phyloP scores from a whole-genome alignment of 208 protist species.

The Kentomonas sorsogonicus region DNA sequence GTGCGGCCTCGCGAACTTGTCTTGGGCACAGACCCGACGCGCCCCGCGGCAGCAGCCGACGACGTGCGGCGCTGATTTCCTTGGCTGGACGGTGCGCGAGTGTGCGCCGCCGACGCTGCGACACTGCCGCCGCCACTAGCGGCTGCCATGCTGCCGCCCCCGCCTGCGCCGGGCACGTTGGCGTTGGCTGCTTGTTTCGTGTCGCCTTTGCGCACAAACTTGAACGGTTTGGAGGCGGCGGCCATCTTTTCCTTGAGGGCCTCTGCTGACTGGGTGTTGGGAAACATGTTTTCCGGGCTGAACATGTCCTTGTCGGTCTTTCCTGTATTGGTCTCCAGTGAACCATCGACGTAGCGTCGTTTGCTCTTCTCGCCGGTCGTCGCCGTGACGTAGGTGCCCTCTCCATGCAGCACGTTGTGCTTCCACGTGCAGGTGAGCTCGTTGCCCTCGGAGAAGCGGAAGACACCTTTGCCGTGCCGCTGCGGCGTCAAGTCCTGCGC shows the following conservation, averaged over 20 bases:
- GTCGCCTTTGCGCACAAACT: conserved; percentile 45
- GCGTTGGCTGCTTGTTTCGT: conserved; percentile 17
- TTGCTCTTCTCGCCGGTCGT: conserved; percentile 32
- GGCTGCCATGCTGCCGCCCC: neutral
- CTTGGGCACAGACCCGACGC: too few relatives aligned
- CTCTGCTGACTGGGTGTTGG: conserved; percentile 62
- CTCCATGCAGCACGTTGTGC: conserved; percentile 72
- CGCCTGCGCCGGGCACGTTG: neutral
- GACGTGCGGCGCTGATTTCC: too few relatives aligned
- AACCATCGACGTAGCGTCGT: conserved; percentile 62
- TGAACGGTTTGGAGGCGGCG: conserved; percentile 24
- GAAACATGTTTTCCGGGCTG: conserved; percentile 68
- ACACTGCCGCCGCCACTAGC: neutral
- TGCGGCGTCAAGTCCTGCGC: conserved; percentile 28
- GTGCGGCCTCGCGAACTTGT: too few relatives aligned
- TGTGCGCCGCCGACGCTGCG: too few relatives aligned
- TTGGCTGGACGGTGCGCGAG: too few relatives aligned
- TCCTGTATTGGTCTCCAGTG: conserved; percentile 18
- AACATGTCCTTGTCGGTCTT: conserved; percentile 36
- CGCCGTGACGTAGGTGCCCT: conserved; percentile 49
- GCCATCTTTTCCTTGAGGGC: conserved; percentile 30
- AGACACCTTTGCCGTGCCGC: conserved; percentile 59
- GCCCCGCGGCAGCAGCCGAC: too few relatives aligned
- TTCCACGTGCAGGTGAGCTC: conserved; percentile 65
- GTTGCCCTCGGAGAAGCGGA: conserved; percentile 74